Conservation (phyloP, 2,329 filamentous ascomycete species). For the Colletotrichum graminicola region DNA sequence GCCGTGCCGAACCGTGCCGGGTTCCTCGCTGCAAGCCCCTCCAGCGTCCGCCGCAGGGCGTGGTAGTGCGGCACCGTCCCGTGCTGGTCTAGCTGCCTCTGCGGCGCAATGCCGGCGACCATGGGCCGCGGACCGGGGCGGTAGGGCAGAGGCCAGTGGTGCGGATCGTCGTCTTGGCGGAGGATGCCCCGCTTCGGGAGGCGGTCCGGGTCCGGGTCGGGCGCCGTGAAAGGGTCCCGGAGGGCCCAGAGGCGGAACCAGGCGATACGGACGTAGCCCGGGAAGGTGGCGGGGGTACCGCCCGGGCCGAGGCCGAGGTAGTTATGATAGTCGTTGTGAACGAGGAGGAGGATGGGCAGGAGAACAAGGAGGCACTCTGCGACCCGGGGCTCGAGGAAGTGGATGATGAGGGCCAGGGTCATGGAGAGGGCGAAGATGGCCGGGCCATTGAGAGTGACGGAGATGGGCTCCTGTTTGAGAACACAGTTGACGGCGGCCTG, state of each 20-base stretch:
- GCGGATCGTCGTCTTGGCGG: constrained; percentile 27
- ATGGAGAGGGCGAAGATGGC: constrained; percentile 60
- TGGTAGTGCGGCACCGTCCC: constrained; percentile 66
- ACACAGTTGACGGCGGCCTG: constrained; percentile 50
- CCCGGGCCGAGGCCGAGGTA: constrained; percentile 84
- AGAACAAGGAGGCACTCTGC: constrained; percentile 64
- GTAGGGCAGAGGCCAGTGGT: constrained; percentile 63
- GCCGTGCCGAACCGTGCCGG: constrained; percentile 68
- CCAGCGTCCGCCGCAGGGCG: constrained; percentile 66
- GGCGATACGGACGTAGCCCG: constrained; percentile 80
- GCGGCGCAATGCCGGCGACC: constrained; percentile 83
- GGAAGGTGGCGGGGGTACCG: constrained; percentile 80
- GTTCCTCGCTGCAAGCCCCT: constrained; percentile 60
- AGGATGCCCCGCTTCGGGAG: constrained; percentile 72
- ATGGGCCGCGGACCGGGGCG: constrained; percentile 73
- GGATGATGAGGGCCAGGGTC: constrained; percentile 64
- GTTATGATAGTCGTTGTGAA: constrained; percentile 79
- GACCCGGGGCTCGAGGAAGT: constrained; percentile 61
- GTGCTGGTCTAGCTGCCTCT: constrained; percentile 80
- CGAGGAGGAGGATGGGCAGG: constrained; percentile 61
- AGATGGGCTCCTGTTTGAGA: constrained; percentile 63
- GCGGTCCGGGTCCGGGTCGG: constrained; percentile 62
- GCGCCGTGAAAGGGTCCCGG: constrained; percentile 75
- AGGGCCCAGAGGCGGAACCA: constrained; percentile 79
- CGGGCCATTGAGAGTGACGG: constrained; percentile 65